A percentile compares a stretch with the other conserved stretches of the same genome.
Conservation (phyloP, 768 basidiomycete genomes). For the Amanita exitialis region DNA sequence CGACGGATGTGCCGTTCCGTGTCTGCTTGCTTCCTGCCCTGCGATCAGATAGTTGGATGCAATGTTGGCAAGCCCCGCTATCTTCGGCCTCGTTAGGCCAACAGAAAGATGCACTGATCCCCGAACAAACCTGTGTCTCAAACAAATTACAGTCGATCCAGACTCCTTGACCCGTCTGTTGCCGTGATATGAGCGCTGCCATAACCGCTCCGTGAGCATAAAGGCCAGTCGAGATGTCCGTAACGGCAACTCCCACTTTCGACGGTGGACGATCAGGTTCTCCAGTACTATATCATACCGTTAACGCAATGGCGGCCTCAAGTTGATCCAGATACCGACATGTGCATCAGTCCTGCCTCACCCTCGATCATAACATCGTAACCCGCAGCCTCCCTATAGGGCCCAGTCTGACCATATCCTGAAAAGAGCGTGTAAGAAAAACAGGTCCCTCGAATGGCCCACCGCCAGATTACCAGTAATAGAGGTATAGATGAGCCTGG, state of each 20-base stretch:
- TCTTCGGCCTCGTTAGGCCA: constrained; percentile 28
- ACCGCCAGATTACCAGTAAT: constrained; percentile 78
- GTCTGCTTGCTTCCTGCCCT: constrained; percentile 69
- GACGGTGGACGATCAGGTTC: constrained; percentile 78
- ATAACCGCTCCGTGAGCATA: constrained; percentile 92
- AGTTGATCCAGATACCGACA: constrained; percentile 33
- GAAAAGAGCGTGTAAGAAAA: constrained; percentile 1
- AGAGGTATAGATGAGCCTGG: constrained; percentile 75
- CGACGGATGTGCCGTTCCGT: constrained; percentile 92
- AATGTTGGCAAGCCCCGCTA: constrained; percentile 87
- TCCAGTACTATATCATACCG: constrained; percentile 53
- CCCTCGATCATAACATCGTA: constrained; percentile 86
- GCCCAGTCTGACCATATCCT: constrained; percentile 71
- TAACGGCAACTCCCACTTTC: constrained; percentile 94
- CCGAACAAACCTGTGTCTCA: constrained; percentile 56
- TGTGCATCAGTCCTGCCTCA: constrained; percentile 92
- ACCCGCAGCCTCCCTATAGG: constrained; percentile 73
- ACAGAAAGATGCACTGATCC: neutral
- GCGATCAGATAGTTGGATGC: constrained; percentile 90
- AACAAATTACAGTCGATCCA: constrained; percentile 93
- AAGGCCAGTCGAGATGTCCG: constrained; percentile 80
- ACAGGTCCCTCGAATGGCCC: too few relatives aligned
- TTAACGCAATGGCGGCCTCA: constrained; percentile 1
- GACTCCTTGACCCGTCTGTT: constrained; percentile 77
- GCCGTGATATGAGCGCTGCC: constrained; percentile 76